phyloP scores from a whole-genome alignment of 768 basidiomycete genomes.

The Phanerochaete carnosa region DNA sequence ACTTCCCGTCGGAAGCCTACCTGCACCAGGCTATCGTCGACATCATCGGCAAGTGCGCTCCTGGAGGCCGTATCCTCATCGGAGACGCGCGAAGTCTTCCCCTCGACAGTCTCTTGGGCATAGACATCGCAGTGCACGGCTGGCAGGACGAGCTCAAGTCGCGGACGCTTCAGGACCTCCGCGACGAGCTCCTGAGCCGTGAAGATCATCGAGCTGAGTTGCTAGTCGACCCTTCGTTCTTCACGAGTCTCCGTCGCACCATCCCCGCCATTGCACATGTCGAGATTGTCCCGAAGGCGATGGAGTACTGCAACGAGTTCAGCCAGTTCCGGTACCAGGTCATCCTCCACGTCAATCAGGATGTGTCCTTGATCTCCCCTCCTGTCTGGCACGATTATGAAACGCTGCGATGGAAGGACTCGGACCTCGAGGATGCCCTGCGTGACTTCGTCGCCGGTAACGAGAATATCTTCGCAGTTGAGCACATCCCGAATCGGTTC shows the following conservation, averaged over 20 bases:
- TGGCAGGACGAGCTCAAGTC: not conserved
- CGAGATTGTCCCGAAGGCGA: not conserved
- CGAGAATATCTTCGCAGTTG: not conserved
- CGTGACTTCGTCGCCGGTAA: not conserved
- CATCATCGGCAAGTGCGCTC: not conserved
- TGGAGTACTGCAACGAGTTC: not conserved
- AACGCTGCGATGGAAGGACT: not conserved
- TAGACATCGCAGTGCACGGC: not conserved
- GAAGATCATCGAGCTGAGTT: not conserved
- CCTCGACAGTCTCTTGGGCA: not conserved
- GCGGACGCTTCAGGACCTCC: not conserved
- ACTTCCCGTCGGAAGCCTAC: not conserved
- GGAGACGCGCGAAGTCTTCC: not conserved
- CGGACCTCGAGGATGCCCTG: not conserved
- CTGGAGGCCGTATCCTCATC: not conserved
- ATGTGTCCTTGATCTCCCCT: not conserved
- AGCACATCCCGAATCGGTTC: not conserved
- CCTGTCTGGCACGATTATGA: not conserved
- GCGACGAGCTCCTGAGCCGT: not conserved
- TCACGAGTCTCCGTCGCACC: not conserved
- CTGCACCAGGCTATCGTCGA: not conserved
- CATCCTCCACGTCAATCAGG: not conserved
- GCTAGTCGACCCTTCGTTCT: not conserved
- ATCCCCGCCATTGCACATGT: not conserved
- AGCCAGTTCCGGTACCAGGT: not conserved